Evolutionary conservation across 441 rosid species (phyloP).

Genomic region (Pelargonium australe): DNA sequence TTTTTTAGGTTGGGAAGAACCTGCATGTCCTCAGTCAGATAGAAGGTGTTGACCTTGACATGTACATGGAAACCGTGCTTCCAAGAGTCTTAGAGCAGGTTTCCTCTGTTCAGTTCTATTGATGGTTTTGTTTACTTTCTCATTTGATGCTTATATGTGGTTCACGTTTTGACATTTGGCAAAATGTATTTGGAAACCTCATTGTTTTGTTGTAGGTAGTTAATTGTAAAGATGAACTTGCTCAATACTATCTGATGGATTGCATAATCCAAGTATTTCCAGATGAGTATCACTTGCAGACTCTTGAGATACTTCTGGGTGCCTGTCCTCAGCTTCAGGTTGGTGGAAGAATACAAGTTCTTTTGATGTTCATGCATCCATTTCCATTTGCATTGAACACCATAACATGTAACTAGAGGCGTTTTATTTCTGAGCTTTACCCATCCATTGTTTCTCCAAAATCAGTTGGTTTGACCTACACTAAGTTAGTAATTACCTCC

Average conservation of each 20-base stretch:
- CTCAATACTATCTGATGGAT: constrained; percentile 90
- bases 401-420: no score
- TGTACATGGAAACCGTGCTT: constrained; percentile 69
- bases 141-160: constrained; percentile 21
- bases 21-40: constrained; percentile 75
- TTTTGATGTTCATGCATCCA: neutral
- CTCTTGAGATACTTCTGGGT: constrained; percentile 83
- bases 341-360: constrained; percentile 9
- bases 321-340: constrained; percentile 99
- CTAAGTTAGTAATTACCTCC: no score
- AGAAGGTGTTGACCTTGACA: constrained; percentile 73
- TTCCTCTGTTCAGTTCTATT: constrained; percentile 10
- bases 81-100: constrained; percentile 82
- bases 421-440: no score
- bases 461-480: no score
- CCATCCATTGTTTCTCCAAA: no score
- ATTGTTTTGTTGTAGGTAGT: constrained; percentile 58
- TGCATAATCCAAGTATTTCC: constrained; percentile 99
- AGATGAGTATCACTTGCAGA: constrained; percentile 98
- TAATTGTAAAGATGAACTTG: constrained; percentile 93
- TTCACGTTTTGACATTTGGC: constrained; percentile 16
- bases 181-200: constrained; percentile 14
- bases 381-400: neutral
- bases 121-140: constrained; percentile 1
- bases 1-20: constrained; percentile 71